Conservation (phyloP, 805 yeast genomes). For the Candida sanyiensis region DNA sequence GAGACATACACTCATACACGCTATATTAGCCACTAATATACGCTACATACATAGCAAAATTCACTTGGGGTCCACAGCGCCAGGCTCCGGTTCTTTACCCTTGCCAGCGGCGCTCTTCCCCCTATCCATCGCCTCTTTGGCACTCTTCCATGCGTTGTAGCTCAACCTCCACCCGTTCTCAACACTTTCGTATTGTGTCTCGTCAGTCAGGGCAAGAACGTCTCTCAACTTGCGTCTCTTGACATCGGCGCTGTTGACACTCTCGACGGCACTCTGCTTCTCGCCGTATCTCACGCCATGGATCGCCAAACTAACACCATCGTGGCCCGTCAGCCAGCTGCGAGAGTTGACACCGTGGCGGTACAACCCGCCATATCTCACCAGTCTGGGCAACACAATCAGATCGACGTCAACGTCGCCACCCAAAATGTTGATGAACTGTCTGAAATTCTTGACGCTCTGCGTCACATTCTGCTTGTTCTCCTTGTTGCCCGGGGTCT, state of each 20-base stretch:
- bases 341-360: constrained; percentile 71
- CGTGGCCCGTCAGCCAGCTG: constrained; percentile 66
- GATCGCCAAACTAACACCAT: constrained; percentile 71
- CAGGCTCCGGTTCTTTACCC: neutral
- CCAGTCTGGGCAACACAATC: constrained; percentile 61
- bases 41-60: too few species aligned
- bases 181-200: constrained; percentile 5
- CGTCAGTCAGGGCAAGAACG: constrained; percentile 13
- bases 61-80: neutral
- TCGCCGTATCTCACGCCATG: constrained; percentile 34
- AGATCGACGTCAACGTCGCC: constrained; percentile 32
- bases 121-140: constrained; percentile 12
- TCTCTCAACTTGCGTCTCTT: constrained; percentile 23
- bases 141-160: constrained; percentile 20
- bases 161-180: constrained; percentile 18
- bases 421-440: constrained; percentile 25
- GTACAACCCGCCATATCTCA: constrained; percentile 56
- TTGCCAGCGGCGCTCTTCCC: constrained; percentile 4
- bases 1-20: too few species aligned
- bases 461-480: constrained; percentile 29
- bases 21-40: too few species aligned
- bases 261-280: constrained; percentile 23
- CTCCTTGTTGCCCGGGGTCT: constrained; percentile 38
- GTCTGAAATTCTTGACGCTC: constrained; percentile 22
- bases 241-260: constrained; percentile 12